A percentile compares a stretch with the other conserved stretches of the same genome.
Conservation (phyloP, 148 eudicot genomes). For the Spergularia marina region DNA sequence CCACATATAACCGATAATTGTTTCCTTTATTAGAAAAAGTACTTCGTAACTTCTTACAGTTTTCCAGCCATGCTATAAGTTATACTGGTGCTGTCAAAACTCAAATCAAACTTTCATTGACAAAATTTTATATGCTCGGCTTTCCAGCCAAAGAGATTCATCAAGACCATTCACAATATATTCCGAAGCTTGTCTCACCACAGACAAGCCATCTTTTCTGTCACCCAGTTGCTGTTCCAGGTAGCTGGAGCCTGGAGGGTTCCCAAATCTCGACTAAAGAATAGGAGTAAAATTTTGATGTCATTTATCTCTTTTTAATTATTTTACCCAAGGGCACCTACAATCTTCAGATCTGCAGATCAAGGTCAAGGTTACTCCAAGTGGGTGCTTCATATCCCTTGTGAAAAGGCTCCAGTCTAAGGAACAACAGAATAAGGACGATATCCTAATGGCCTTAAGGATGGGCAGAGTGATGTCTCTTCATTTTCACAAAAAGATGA, state of each 20-base stretch:
- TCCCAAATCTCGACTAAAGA: neutral
- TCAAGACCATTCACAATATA: neutral
- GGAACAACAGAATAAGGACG: neutral
- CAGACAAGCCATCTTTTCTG: neutral
- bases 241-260: neutral
- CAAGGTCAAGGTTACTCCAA: neutral
- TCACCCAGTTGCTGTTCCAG: neutral
- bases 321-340: neutral
- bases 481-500: neutral
- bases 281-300: neutral
- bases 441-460: neutral
- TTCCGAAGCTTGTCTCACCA: neutral
- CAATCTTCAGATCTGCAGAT: neutral
- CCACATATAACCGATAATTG: neutral
- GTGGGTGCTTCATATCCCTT: neutral
- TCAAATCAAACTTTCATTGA: neutral
- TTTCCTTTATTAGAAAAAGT: too few species aligned
- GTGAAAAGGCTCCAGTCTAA: neutral
- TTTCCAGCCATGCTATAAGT: neutral
- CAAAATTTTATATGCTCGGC: neutral
- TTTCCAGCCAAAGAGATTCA: neutral
- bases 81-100: neutral
- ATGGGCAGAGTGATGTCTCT: too few species aligned
- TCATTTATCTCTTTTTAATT: neutral
- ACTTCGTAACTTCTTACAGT: neutral